Conservation (phyloP, 768 basidiomycete genomes). For the Leccinellum luteum region DNA sequence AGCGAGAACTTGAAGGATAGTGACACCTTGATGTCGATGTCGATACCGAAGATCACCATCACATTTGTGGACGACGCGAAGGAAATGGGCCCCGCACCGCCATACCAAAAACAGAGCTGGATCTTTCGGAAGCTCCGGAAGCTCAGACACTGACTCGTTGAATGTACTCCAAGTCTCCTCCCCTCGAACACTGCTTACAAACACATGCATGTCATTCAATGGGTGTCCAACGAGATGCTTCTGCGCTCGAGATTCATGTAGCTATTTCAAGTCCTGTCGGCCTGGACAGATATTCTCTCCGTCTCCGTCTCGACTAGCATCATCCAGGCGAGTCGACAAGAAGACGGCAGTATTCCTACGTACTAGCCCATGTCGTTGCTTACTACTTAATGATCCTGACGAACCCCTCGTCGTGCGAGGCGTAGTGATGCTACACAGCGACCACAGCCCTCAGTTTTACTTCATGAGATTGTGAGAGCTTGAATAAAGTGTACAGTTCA, state of each 20-base stretch:
- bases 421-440: not conserved
- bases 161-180: not conserved
- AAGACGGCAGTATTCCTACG: not conserved
- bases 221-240: not conserved
- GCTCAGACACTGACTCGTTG: not conserved
- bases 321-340: not conserved
- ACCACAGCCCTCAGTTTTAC: too few species aligned
- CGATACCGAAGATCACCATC: constrained; percentile 31
- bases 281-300: not conserved
- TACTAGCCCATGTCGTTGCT: too few species aligned
- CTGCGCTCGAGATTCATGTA: not conserved
- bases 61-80: constrained; percentile 14
- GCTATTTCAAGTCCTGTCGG: not conserved
- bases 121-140: constrained; percentile 12
- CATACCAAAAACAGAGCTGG: constrained; percentile 31
- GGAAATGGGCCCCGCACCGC: constrained; percentile 33
- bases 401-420: not conserved
- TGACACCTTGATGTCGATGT: not conserved
- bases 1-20: not conserved
- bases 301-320: not conserved
- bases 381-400: not conserved
- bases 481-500: too few species aligned
- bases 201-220: not conserved
- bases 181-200: not conserved
- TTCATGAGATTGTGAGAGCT: too few species aligned